Evolutionary conservation across 805 yeast species (phyloP), one percentile per base, ranked within the genome.

Genomic region (Suhomyces emberorum): DNA sequence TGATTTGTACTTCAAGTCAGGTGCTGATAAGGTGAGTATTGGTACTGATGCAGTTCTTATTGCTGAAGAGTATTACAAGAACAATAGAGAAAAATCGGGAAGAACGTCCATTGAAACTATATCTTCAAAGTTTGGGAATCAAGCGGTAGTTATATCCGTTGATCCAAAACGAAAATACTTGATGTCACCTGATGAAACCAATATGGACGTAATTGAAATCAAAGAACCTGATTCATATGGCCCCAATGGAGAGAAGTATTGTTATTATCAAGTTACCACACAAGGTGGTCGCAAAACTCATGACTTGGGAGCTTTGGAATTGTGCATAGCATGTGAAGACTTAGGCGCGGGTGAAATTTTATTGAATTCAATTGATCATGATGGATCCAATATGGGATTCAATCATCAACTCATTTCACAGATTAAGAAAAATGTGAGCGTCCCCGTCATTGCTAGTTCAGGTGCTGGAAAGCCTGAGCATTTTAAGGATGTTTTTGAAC

Each of bases 131-230:
- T 93, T 91, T 60, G 99, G 99, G 38, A 83, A 78, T 15, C 99
- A 93, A 63, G 98, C 98, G 0, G 99, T 93, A 5, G 98, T 93
- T 4, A 89, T 93, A 10, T 89, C 97, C 0, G 95, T 93, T n/a
- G 99, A 93, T 60, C 98, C 99, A 24, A 93, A 86, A 53, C 74
- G 96, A 44, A 83, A 76, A 15, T 93, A 87, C 52, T 81, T 91
- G 3, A n/a, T 51, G 5, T 63, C 70, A 12, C 93, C 95, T 3
- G 37, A 54, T 1, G 77, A 72, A 14, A 79, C 85, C 9, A 63
- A 63, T 14, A 86, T 84, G 69, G 72, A 77, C 46, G 71, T 82
- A 1, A 73, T 89, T 33, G 65, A 77, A 48, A 83, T 95, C 1
- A 44, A 59, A 12, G 65, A 61, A 45, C 78, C 83, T 1, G 22